Base-by-base conservation (phyloP, 345 rosid genomes). In the Heritiera littoralis region DNA sequence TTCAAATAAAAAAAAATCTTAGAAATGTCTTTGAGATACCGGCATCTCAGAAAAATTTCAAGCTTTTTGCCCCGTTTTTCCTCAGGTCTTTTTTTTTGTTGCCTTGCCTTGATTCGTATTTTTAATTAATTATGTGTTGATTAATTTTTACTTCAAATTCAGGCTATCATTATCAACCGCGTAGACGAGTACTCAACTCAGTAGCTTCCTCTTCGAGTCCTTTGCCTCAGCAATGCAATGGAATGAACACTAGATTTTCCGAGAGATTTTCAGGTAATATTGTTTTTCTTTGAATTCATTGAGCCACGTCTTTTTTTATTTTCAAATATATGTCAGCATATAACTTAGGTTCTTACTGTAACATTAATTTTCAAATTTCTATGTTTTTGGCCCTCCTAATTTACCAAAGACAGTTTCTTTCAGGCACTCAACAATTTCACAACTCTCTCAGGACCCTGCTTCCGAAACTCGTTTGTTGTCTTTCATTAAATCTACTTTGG, bases 391-490 rank as follows among this genome's bases (percentile, higher is more conserved):
- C 46, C 81, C 65, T 79, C 82, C 82, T 86, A 84, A 93, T 79
- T 89, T 86, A 82, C 81, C 23, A 65, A 79, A 20, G 80, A 79
- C 89, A 81, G 90, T 85, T 80, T 81, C 81, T 80, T 87, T 80
- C 88, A 90, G 91, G 81, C 84, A 81, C 70, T 81, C 92, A 67
- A 87, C 89, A 77, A 79, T 74, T n/a, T 78, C 87, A 73, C 84
- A 86, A 76, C 80, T 75, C 71, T 81, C 89, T 60, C 77, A 78
- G 76, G 81, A 81, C 77, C 67, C 86, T 73, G 23, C 61, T 72
- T 68, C 77, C 75, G 85, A 83, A 68, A 73, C 55, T 86, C 89
- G 81, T 75, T 52, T 89, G 11, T 61, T 87, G 73, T 77, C 91
- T 66, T 89, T 80, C 80, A 81, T 94, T 43, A 79, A 81, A 81